Base-by-base conservation (phyloP, 306 rosid species). In the Arachis hypogaea region DNA sequence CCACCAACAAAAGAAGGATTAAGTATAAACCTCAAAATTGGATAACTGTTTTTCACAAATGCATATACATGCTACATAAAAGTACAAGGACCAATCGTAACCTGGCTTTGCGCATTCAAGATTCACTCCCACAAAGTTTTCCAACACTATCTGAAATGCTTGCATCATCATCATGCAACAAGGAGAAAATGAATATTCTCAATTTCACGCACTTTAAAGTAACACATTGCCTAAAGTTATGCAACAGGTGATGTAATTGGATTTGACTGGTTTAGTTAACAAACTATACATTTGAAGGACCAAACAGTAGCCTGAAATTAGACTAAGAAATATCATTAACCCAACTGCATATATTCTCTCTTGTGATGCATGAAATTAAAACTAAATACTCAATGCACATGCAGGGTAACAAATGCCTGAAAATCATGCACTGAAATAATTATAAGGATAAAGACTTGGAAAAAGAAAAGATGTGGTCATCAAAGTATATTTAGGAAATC, bases 121-220 rank as follows among this genome's bases (percentile, higher is more conserved):
- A 78, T 87, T 82, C 61, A 82, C 88, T 80, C 96, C 96, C 86
- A 92, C 71, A 69, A 86, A 88, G 82, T 92, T 95, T 71, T 90
- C 93, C 85, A 90, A 78, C 51, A 92, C 97, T 36, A 82, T 90
- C 86, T 77, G 87, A 82, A 81, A 92, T 63, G 88, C 99, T 98
- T 95, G 90, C 74, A 76, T 40, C 73, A 79, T 46, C 40, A 59
- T 76, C 59, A 77, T 46, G 9, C 47, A 55, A 63, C 11, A 62
- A 41, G 63, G 49, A 75, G 16, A 14, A 68, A 72, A 54, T 11
- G 56, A 63, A 50, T 60, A 63, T 49, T 63, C 58, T 42, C 75
- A 71, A 51, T 56, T 67, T 61, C 77, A 70, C 51, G 52, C 5
- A 11, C 64, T 76, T 76, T 76, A 67, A 57, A 71, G 14, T 68